A percentile compares a stretch with the other conserved stretches of the same genome.
phyloP scores from a whole-genome alignment of 345 rosid genomes.

The Pistacia integerrima region DNA sequence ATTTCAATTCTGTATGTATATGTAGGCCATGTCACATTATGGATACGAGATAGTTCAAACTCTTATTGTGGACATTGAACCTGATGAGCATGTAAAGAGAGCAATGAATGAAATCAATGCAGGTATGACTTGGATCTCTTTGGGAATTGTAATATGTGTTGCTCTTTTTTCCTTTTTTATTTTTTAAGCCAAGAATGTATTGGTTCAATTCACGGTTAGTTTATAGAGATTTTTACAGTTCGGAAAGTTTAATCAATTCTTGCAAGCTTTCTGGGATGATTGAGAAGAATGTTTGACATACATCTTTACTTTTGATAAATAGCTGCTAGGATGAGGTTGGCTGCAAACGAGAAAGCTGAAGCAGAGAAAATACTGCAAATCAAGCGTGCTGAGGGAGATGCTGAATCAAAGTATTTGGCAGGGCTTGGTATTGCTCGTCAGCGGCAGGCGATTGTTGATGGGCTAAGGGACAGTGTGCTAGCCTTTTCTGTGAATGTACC shows the following conservation, averaged over 20 bases:
- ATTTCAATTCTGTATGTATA: slow-evolving; percentile 10
- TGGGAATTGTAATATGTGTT: neutral
- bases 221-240: too few relatives aligned
- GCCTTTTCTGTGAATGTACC: slow-evolving; percentile 71
- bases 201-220: neutral
- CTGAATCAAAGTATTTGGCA: slow-evolving; percentile 62
- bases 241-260: neutral
- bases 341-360: slow-evolving; percentile 65
- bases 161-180: neutral
- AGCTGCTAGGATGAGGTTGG: slow-evolving; percentile 69
- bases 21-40: slow-evolving; percentile 78
- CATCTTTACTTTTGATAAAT: slow-evolving; percentile 5
- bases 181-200: neutral
- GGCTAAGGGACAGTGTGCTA: slow-evolving; percentile 66
- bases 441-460: slow-evolving; percentile 73
- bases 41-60: slow-evolving; percentile 82
- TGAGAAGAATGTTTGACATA: neutral
- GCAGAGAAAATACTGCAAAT: slow-evolving; percentile 72
- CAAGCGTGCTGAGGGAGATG: slow-evolving; percentile 72
- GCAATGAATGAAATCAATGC: slow-evolving; percentile 89
- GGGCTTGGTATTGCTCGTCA: slow-evolving; percentile 67
- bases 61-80: slow-evolving; percentile 75
- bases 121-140: slow-evolving; percentile 30
- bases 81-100: slow-evolving; percentile 72
- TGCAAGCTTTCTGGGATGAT: neutral